These are phyloP conservation scores for Nicotiana obtusifolia DNA, from an alignment of 257 asterid genomes.

Conservation along the genomic window DNA sequence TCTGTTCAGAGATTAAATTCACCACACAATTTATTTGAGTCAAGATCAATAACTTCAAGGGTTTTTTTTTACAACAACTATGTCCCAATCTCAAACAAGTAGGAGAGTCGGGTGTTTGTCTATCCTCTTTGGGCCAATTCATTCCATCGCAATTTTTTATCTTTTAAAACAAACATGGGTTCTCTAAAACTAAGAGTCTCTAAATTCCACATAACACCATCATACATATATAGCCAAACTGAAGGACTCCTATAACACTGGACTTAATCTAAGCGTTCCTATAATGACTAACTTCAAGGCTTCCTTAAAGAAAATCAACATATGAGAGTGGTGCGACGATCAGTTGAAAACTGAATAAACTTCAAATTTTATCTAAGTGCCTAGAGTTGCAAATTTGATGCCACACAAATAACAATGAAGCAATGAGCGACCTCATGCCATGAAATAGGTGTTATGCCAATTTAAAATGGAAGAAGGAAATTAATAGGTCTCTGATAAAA, in stretches of 20 bases:
- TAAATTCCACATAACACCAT: background rate
- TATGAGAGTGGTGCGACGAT: background rate
- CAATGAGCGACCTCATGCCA: background rate
- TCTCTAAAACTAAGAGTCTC: background rate
- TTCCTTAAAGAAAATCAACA: background rate
- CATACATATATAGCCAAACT: background rate
- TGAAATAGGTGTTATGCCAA: background rate
- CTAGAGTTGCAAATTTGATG: background rate
- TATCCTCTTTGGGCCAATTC: background rate
- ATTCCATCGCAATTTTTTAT: no score
- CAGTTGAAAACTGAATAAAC: background rate
- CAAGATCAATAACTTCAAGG: background rate
- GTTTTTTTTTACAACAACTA: background rate
- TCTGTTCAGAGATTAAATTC: conserved; percentile 26
- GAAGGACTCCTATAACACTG: background rate
- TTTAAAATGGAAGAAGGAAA: background rate
- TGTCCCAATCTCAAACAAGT: background rate
- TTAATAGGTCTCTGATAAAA: background rate
- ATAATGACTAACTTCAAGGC: background rate
- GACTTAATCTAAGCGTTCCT: background rate
- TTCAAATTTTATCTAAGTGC: background rate
- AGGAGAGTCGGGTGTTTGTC: background rate
- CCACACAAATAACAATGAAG: background rate
- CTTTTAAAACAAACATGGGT: background rate
- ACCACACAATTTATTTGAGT: background rate